phyloP scores from a whole-genome alignment of 1,139 yeast genomes.

The Debaryomyces udenii region DNA sequence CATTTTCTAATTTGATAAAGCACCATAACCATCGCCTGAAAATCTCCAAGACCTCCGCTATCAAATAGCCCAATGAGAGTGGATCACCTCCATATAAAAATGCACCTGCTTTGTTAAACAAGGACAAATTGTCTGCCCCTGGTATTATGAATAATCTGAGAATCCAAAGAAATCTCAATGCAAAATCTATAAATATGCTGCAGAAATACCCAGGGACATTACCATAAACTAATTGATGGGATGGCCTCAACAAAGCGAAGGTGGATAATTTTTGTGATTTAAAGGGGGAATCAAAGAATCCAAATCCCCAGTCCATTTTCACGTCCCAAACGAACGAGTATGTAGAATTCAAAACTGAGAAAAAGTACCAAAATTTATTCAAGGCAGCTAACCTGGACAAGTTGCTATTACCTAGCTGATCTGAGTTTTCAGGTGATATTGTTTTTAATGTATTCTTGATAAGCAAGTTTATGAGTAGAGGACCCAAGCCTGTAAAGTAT shows the following conservation, averaged over 20 bases:
- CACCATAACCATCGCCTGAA: constrained; percentile 90
- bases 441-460: constrained; percentile 29
- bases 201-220: constrained; percentile 41
- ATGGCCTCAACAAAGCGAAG: constrained; percentile 23
- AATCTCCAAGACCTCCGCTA: constrained; percentile 72
- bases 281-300: constrained; percentile 45
- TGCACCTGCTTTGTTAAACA: constrained; percentile 5
- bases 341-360: constrained; percentile 63
- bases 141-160: constrained; percentile 47
- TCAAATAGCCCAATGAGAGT: constrained; percentile 61
- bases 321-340: constrained; percentile 90
- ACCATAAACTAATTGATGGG: constrained; percentile 24
- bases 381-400: constrained; percentile 23
- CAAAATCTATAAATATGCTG: constrained; percentile 62
- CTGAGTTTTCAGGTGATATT: constrained; percentile 15
- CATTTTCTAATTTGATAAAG: constrained; percentile 79
- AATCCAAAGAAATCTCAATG: constrained; percentile 76
- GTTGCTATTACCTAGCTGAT: constrained; percentile 16
- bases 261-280: constrained; percentile 8
- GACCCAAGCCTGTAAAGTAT: constrained; percentile 68
- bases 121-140: constrained; percentile 21
- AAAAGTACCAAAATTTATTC: constrained; percentile 51
- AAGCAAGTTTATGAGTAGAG: constrained; percentile 53
- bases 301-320: constrained; percentile 83
- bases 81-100: constrained; percentile 49